Evolutionary conservation across 306 rosid genomes (phyloP), one percentile per base, ranked within the genome.

Genomic region (Cercis canadensis): DNA sequence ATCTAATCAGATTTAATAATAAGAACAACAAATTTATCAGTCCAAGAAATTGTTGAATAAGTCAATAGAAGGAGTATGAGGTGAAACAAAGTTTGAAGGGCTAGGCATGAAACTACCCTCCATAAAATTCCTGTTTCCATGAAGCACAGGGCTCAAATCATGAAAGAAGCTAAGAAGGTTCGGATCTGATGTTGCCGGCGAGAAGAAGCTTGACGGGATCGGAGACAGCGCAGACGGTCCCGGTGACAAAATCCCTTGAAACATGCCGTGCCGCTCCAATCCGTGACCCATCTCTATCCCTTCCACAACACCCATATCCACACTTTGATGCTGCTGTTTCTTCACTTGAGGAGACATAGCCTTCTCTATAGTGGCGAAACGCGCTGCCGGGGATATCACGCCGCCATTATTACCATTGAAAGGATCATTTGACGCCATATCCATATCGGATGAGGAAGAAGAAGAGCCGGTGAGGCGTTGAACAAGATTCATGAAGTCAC

Each of bases 221-320:
- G 88, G 92, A 14, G 86, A 82, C 0, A 90, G 85, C 4, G 87
- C 78, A 61, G 83, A 78, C 12, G 96, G 94, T 0, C 87, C 92
- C 1, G 98, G 97, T 2, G 98, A 88, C 81, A 93, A 82, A 41
- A 88, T 87, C 78, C 98, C 98, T 0, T 81, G 88, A 79, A 81
- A 81, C 72, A 72, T 46, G 47, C 46, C 69, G 15, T 45, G 37
- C 72, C 69, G 57, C 29, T 66, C 81, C 32, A 84, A 49, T 34
- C 77, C 77, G 7, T 49, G 69, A 12, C 19, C 54, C 55, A 59
- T 29, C 13, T 74, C 87, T 49, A 78, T 10, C 63, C 61, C 86
- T 64, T 68, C 76, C 51, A 54, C 33, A 53, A 16, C 70, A 19
- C 37, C 56, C 5, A 49, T 49, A n/a, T 46, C 81, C 51, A 3